Base-by-base conservation (phyloP, 1,284 basidiomycete species). In the Apiotrichum sp. region DNA sequence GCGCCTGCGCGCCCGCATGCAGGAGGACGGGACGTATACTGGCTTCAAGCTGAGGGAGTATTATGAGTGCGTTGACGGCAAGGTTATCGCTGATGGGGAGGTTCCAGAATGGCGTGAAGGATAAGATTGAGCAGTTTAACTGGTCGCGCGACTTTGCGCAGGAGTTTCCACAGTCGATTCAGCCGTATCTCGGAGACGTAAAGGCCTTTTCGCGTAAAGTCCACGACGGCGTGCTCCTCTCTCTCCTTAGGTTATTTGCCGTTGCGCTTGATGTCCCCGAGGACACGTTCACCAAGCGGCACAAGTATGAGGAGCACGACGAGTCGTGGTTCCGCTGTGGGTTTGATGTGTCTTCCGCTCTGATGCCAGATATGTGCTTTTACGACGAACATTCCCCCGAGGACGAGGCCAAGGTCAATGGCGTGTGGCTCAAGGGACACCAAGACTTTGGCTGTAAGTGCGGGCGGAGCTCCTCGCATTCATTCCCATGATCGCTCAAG, bases 51-150 rank as follows among this genome's bases (percentile, higher is more conserved):
- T 54, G 13, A 47, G 64, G 11, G 47, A 63, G 43, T 65, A 65
- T 49, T 65, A 65, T 50, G 64, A 65, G 62, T 63, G 35, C 54
- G 62, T 52, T 38, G 3, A 29, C 29, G 29, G 29, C 29, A 29
- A 29, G 29, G 3, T 38, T 38, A 9, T 38, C 36, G 8, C 13
- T 22, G 32, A 31, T 34, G 13, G 11, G 41, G 33, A 61, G 62
- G 29, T 63, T 65, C 56, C 59, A 61, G 39, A 60, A 63, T 11
- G 64, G 64, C 6, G 64, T 65, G 16, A 65, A 59, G 47, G 64
- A 65, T 48, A 56, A 62, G 48, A 65, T 65, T 29, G 64, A 65
- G 43, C 64, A 65, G 55, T 65, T 63, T 53, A 65, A 65, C 50
- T 63, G 62, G 64, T 40, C 53, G 13, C 52, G 64, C 32, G 64